Evolutionary conservation across 2,329 filamentous ascomycete species (phyloP), one percentile per base, ranked within the genome.

Genomic region (Aureobasidium sp.): DNA sequence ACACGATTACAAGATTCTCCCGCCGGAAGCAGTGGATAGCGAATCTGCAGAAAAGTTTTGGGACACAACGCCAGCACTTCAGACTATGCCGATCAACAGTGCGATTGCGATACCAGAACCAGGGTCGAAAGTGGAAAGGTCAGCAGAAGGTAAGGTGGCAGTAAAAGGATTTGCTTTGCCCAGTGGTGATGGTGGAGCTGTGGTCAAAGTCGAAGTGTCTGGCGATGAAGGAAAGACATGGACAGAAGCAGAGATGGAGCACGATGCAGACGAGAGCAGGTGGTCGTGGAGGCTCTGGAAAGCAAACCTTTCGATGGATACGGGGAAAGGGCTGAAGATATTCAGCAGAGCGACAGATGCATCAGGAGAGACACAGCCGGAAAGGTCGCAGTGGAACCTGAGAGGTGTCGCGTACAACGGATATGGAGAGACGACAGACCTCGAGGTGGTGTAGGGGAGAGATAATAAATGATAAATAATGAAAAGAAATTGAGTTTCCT

Each of bases 251-350:
- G 73, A 78, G 58, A 70, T 86, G 1, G 78, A 82, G 58, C 82
- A 84, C 67, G 76, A 77, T 47, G 67, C 67, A 8, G 69, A 76
- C 34, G 81, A 79, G 0, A 74, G 79, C 65, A 84, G 78, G 60
- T 88, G 86, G 86, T 78, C 82, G 3, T 88, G 86, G 86, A 83
- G 80, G 68, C 77, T 83, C 47, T 88, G 86, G 86, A 78, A 75
- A n/a, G 67, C 67, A 17, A 66, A 68, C 47, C 64, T 67, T 79
- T 67, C 73, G 77, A n/a, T 68, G 67, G n/a, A 70, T 82, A n/a
- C 67, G 1, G 62, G 65, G 0, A 78, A 79, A 1, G 60, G 77
- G 80, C 61, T 81, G 82, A 81, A 79, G 0, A 74, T 88, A 53
- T 75, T 87, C 5, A 84, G 87, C 67, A 88, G 87, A 73, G 86